Evolutionary conservation across 441 rosid genomes (phyloP).

Genomic region (Francoa sonchifolia): DNA sequence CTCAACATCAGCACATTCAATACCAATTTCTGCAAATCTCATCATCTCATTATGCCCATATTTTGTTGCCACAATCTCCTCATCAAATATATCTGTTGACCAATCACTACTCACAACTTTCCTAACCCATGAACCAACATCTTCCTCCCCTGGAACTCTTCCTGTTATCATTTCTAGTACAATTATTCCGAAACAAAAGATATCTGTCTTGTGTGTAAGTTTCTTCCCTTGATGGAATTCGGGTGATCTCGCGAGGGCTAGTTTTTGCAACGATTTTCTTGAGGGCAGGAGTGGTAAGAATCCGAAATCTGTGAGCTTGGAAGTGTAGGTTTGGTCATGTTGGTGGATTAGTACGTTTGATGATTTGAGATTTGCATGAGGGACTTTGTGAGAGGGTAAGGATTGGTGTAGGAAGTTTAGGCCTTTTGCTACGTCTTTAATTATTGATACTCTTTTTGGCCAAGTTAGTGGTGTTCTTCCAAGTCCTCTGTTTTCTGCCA

Average conservation of each 20-base stretch:
- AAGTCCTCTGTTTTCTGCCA: slow-evolving; percentile 29
- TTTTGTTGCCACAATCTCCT: slow-evolving; percentile 29
- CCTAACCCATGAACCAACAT: slow-evolving; percentile 34
- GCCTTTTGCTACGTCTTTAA: slow-evolving; percentile 34
- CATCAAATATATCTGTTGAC: slow-evolving; percentile 44
- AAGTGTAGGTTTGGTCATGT: slow-evolving; percentile 13
- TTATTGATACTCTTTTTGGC: slow-evolving; percentile 29
- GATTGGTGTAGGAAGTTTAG: slow-evolving; percentile 33
- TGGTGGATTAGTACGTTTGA: slow-evolving; percentile 25
- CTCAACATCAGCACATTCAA: slow-evolving; percentile 28
- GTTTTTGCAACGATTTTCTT: slow-evolving; percentile 11
- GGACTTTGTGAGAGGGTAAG: slow-evolving; percentile 31
- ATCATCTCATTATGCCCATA: slow-evolving; percentile 40
- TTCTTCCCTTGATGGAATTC: slow-evolving; percentile 33
- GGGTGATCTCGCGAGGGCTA: slow-evolving; percentile 34
- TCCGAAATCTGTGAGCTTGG: slow-evolving; percentile 39
- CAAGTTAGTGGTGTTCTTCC: slow-evolving; percentile 35
- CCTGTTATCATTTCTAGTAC: slow-evolving; percentile 46
- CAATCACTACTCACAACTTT: slow-evolving; percentile 33
- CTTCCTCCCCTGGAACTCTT: slow-evolving; percentile 24
- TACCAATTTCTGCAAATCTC: slow-evolving; percentile 37
- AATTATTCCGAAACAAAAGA: slow-evolving; percentile 49
- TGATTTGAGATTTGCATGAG: slow-evolving; percentile 50
- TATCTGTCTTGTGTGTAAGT: slow-evolving; percentile 38
- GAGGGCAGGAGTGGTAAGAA: slow-evolving; percentile 35